phyloP scores from a whole-genome alignment of 1,284 basidiomycete species.

The Malassezia sp. region DNA sequence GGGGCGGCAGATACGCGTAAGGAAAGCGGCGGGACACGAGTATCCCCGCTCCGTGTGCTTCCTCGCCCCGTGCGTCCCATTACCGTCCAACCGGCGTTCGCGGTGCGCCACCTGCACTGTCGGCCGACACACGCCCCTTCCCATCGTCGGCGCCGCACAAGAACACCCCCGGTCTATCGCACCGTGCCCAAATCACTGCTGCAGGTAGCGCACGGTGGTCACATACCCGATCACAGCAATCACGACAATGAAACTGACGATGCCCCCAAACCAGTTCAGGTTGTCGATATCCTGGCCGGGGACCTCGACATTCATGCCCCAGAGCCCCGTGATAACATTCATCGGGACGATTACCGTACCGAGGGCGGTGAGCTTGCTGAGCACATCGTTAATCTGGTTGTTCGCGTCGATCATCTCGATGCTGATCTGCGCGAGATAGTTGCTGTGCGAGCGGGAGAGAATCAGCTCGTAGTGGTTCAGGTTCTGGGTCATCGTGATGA shows the following conservation, averaged over 20 bases:
- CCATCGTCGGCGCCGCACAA: too few species aligned
- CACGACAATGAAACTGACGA: conserved; percentile 37
- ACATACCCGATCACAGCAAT: conserved; percentile 41
- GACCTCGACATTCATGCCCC: conserved; percentile 47
- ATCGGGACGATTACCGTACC: conserved; percentile 80
- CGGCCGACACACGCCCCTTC: too few species aligned
- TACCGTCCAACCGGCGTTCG: too few species aligned
- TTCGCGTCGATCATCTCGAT: conserved; percentile 72
- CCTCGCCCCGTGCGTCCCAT: too few species aligned
- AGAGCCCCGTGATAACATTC: conserved; percentile 47
- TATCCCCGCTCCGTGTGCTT: too few species aligned
- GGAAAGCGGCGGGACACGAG: too few species aligned
- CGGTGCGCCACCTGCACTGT: too few species aligned
- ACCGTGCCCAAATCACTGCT: too few species aligned
- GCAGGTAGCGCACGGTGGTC: conserved; percentile 40
- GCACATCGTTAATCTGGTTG: conserved; percentile 95
- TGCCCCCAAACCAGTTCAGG: conserved; percentile 41
- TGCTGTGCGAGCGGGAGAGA: conserved; percentile 94
- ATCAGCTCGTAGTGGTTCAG: conserved; percentile 58
- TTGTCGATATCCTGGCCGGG: conserved; percentile 38
- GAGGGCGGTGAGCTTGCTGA: conserved; percentile 93
- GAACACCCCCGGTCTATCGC: too few species aligned
- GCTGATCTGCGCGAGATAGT: conserved; percentile 52
- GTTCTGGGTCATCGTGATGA: conserved; percentile 99
- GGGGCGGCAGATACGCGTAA: too few species aligned